These are phyloP conservation scores for Gaultheria prostrata DNA, from an alignment of 148 eudicot species.

Conservation along the genomic window DNA sequence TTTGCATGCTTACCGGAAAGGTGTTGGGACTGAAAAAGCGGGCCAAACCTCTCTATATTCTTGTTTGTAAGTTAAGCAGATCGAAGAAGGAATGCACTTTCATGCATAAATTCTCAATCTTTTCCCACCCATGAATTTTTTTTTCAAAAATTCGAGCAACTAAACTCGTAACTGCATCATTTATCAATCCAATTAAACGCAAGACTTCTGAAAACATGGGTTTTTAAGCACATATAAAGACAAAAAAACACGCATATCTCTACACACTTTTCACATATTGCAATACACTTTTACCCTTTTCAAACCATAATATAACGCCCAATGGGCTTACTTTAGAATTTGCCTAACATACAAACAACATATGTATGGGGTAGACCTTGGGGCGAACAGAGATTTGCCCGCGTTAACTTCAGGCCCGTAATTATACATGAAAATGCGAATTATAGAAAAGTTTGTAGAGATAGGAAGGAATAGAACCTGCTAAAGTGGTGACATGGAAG, in stretches of 20 bases:
- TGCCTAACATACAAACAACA: too few relatives aligned
- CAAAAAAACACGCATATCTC: too few relatives aligned
- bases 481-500: conserved; percentile 35
- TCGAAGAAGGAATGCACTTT: not conserved
- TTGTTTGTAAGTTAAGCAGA: not conserved
- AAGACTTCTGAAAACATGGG: not conserved
- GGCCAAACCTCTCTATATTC: not conserved
- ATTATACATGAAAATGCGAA: too few relatives aligned
- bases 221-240: too few relatives aligned
- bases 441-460: not conserved
- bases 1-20: not conserved
- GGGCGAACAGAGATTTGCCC: too few relatives aligned
- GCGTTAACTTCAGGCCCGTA: too few relatives aligned
- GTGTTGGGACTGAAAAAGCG: not conserved
- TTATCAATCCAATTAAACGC: not conserved
- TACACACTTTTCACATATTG: too few relatives aligned
- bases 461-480: conserved; percentile 27
- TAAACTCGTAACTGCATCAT: not conserved
- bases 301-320: too few relatives aligned
- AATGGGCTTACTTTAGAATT: too few relatives aligned
- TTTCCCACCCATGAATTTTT: not conserved
- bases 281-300: too few relatives aligned
- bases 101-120: not conserved
- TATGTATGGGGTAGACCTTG: too few relatives aligned
- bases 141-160: not conserved